Evolutionary conservation across 371 early-diverging fungal genomes (phyloP), one percentile per base, ranked within the genome.

Genomic region (Actinomucor elegans): DNA sequence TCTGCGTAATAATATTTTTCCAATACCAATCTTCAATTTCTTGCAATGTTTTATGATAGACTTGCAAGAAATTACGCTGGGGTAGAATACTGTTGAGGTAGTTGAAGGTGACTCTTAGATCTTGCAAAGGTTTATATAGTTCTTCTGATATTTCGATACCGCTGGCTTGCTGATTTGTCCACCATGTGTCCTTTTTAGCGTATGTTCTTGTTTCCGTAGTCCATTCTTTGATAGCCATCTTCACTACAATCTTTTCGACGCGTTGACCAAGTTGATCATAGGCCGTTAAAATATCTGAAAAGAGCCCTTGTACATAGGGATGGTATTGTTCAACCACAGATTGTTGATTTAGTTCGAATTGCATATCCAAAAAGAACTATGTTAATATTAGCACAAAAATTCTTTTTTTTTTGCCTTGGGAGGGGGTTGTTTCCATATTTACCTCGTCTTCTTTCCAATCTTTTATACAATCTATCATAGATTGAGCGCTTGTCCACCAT

Each of bases 11-110:
- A 10, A 87, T 61, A 49, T 79, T 61, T 11, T 73, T 66, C 80
- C 85, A 81, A 28, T 87, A 66, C 66, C 82, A 83, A 5, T 85
- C 86, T 53, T 86, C 85, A 20, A 90, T 69, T 23, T 79, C 83
- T 18, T 55, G 33, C 0, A 81, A 64, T 1, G 84, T 52, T 9
- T 71, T 66, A 7, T 73, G 69, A 40, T 75, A 77, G 0, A 88
- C 20, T 2, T 15, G 17, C 17, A 76, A 64, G 44, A 83, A 81
- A n/a, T 77, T 56, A 5, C 65, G 23, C 21, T 65, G 45, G 0
- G 88, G 86, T 9, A 88, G 55, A 2, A 67, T 59, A 1, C 58
- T 48, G 2, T 69, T 36, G 1, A 90, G 55, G 36, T 72, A 79
- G 18, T 71, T 70, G 35, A 82, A 65, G 3, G 79, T 69, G 15